A percentile compares a stretch with the other conserved stretches of the same genome.
Conservation (phyloP, 2,329 filamentous ascomycete genomes). For the Aspergillus floridensis region DNA sequence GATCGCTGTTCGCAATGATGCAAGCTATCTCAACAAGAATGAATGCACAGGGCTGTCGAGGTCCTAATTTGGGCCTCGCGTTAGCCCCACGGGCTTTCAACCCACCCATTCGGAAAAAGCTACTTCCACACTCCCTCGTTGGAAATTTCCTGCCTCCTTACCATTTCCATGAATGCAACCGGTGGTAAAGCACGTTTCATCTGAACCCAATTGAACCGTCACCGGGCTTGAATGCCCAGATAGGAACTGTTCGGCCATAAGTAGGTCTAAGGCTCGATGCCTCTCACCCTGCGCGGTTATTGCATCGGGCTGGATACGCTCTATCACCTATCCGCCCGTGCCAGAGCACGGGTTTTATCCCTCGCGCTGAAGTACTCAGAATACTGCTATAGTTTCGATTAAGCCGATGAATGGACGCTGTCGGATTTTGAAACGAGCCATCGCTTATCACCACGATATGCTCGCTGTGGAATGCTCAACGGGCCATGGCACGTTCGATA, state of each 20-base stretch:
- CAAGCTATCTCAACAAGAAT: background rate
- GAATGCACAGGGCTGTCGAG: background rate
- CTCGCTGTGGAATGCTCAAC: too few species aligned
- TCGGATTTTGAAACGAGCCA: too few species aligned
- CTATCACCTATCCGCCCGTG: background rate
- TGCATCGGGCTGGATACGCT: background rate
- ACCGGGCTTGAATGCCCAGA: background rate
- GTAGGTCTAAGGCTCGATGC: too few species aligned
- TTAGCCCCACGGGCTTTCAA: background rate
- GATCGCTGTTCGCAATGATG: background rate
- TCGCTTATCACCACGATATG: too few species aligned
- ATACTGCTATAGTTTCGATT: too few species aligned
- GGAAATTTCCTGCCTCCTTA: background rate
- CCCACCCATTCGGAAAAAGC: background rate
- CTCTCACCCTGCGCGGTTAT: background rate
- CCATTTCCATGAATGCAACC: background rate
- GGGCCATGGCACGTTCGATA: too few species aligned
- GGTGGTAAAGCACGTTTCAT: background rate
- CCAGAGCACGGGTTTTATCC: background rate
- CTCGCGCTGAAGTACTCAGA: background rate
- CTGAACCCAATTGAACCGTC: background rate
- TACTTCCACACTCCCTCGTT: background rate
- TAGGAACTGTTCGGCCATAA: too few species aligned
- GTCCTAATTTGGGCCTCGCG: background rate
- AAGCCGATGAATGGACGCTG: too few species aligned